A percentile compares a stretch with the other conserved stretches of the same genome.
Conservation (phyloP, 257 asterid species). For the Nicotiana attenuata region DNA sequence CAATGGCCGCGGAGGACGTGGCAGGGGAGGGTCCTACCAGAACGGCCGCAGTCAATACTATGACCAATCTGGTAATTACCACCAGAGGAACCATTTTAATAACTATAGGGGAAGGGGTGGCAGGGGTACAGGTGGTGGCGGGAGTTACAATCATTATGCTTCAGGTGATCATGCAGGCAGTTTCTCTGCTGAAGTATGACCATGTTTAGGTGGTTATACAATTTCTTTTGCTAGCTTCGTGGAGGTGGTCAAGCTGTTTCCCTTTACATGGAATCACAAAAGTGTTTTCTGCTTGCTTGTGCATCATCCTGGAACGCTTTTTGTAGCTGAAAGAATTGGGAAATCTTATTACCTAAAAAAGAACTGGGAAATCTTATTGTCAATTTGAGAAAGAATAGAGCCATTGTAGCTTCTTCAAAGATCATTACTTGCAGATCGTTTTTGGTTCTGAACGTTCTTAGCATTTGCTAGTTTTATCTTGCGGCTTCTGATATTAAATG, state of each 20-base stretch:
- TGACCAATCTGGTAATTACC: slow-evolving; percentile 54
- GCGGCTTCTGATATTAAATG: neutral
- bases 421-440: neutral
- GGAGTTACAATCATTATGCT: slow-evolving; percentile 32
- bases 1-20: slow-evolving; percentile 67
- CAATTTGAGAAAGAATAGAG: neutral
- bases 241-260: neutral
- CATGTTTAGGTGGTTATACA: neutral
- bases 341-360: neutral
- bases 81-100: slow-evolving; percentile 38
- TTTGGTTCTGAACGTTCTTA: neutral
- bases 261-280: neutral
- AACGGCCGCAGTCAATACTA: slow-evolving; percentile 52
- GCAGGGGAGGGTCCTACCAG: slow-evolving; percentile 50
- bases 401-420: neutral
- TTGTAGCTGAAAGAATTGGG: slow-evolving; percentile 1
- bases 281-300: neutral
- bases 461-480: neutral
- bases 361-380: neutral
- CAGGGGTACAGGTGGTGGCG: slow-evolving; percentile 49
- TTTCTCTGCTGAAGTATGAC: slow-evolving; percentile 41
- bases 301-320: neutral
- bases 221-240: neutral
- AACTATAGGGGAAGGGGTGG: slow-evolving; percentile 68
- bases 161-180: slow-evolving; percentile 27